Base-by-base conservation (phyloP, 257 asterid genomes). In the Primulina eburnea region DNA sequence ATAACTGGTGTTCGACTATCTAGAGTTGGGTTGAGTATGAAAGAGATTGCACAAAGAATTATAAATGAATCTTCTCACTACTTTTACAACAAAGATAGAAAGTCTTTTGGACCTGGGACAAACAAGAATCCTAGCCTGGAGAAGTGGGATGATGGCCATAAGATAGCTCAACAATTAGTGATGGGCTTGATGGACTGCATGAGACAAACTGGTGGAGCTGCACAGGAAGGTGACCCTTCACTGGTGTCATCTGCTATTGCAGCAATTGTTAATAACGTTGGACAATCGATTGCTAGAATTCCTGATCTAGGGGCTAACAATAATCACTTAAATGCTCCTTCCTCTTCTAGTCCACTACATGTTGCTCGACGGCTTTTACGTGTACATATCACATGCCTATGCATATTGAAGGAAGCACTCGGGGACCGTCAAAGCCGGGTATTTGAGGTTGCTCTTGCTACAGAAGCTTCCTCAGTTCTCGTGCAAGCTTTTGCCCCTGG, bases 171-270 rank as follows among this genome's bases (percentile, higher is more conserved):
- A 66, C 87, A 92, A 70, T 86, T 89, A 74, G 96, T 94, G 38
- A 74, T 78, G 73, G 95, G 97, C 65, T 81, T 94, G 84, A 83
- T 91, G 82, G 99, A 94, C 68, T 94, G 99, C 87, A 94, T 94
- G 95, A 92, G 90, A 73, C 97, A 91, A 82, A 94, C 99, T 73
- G 99, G 99, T 63, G 99, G 99, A 77, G 98, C 99, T 33, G 99
- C 99, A 77, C 99, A 94, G 85, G 99, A 94, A 88, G 99, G 98
- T 37, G 98, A 91, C 70, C 99, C 99, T 62, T 82, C 88, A 24
- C 81, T 94, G 85, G 96, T 94, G 64, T 89, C 99, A 33, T 91
- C 96, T 28, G 99, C 99, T 50, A 81, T 94, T 80, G 86, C 96
- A 74, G 98, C 98, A 63, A 87, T 94, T 76, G 79, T 94, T 37